A percentile compares a stretch with the other conserved stretches of the same genome.
phyloP scores from a whole-genome alignment of 2,329 filamentous ascomycete genomes.

The Botryosphaeria dothidea region DNA sequence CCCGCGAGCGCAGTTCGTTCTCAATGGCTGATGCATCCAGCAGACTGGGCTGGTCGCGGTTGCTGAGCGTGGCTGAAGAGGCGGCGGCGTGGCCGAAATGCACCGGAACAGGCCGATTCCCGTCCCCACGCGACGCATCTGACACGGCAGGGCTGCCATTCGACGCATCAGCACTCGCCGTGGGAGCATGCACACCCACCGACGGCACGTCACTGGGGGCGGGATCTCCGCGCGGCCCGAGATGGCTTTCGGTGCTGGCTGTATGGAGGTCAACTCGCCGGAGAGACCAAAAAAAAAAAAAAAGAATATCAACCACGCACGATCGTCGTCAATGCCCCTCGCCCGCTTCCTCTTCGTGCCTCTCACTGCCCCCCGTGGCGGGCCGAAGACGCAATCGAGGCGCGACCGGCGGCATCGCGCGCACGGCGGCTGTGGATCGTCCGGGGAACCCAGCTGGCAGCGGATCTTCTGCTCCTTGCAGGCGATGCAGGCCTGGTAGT shows the following conservation, averaged over 20 bases:
- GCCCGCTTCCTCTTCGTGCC: not conserved
- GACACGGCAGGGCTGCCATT: not conserved
- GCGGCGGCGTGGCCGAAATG: not conserved
- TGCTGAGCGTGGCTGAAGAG: not conserved
- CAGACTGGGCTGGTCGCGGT: not conserved
- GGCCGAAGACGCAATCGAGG: not conserved
- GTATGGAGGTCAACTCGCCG: not conserved
- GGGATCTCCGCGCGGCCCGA: not conserved
- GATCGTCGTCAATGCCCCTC: not conserved
- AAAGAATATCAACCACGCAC: too few relatives aligned
- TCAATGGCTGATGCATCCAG: not conserved
- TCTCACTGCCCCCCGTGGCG: not conserved
- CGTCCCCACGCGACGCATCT: not conserved
- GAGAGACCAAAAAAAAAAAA: too few relatives aligned
- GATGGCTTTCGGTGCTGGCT: too few relatives aligned
- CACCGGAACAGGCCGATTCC: not conserved
- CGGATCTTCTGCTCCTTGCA: constrained; percentile 11
- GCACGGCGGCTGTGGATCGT: constrained; percentile 6
- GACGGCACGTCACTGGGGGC: not conserved
- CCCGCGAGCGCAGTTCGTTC: not conserved
- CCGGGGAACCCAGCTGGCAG: constrained; percentile 5
- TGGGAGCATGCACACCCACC: not conserved
- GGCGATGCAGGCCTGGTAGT: constrained; percentile 6
- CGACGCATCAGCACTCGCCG: not conserved
- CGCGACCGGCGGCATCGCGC: not conserved